Conservation (phyloP, 306 rosid species). For the Luffa acutangula region DNA sequence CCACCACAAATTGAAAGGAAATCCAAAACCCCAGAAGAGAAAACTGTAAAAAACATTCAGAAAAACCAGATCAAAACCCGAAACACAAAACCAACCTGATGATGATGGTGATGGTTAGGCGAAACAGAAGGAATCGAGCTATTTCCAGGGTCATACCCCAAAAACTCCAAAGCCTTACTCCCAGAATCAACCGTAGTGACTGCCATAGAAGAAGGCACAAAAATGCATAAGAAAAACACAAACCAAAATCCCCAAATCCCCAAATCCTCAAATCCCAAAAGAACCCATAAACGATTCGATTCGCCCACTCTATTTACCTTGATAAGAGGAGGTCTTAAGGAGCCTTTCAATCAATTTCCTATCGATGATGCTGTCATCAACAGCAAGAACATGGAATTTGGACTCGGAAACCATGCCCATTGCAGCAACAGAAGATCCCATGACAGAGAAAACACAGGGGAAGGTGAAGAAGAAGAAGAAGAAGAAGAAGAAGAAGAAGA, state of each 20-base stretch:
- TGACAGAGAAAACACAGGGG: neutral
- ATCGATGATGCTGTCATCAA: conserved; percentile 81
- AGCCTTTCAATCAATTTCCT: conserved; percentile 75
- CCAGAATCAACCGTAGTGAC: conserved; percentile 98
- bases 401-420: conserved; percentile 81
- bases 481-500: neutral
- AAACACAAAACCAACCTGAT: conserved; percentile 32
- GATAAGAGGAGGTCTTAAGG: conserved; percentile 76
- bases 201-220: conserved; percentile 21
- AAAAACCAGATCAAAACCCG: neutral
- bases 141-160: conserved; percentile 51
- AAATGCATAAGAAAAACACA: neutral
- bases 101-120: conserved; percentile 27
- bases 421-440: conserved; percentile 20
- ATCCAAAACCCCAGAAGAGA: neutral
- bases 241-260: neutral
- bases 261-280: neutral
- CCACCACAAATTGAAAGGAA: neutral
- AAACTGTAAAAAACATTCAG: neutral
- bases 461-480: neutral
- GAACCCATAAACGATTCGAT: neutral
- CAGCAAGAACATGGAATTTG: conserved; percentile 84
- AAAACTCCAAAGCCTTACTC: conserved; percentile 83
- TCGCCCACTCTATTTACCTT: conserved; percentile 31
- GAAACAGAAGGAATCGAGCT: conserved; percentile 36